These are phyloP conservation scores for Scenedesmus sp. DNA, from an alignment of 163 green algal species.

Conservation along the genomic window DNA sequence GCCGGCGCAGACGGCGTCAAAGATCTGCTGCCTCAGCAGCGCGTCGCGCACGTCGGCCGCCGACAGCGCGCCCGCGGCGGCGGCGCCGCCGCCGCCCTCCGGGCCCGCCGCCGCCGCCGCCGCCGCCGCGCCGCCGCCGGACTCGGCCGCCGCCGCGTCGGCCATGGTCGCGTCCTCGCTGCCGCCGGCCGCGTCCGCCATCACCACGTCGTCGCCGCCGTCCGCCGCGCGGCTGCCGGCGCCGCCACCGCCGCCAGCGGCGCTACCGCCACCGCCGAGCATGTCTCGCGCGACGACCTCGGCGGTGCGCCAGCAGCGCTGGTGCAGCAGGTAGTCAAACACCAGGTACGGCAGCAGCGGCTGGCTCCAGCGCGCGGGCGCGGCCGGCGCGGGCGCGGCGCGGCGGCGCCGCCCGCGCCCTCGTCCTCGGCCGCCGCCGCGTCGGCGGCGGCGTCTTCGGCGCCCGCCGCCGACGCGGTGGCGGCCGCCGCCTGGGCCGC, in stretches of 20 bases:
- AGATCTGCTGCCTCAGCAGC: slow-evolving; percentile 49
- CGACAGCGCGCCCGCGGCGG: not conserved
- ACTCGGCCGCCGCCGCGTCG: too few relatives aligned
- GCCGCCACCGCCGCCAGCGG: not conserved
- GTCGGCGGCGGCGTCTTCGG: too few relatives aligned
- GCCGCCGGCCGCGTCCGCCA: too few relatives aligned
- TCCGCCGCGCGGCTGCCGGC: not conserved
- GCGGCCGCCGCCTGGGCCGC: too few relatives aligned
- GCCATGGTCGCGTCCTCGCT: too few relatives aligned
- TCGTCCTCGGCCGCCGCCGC: too few relatives aligned
- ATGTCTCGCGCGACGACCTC: slow-evolving; percentile 65
- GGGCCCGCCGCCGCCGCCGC: not conserved
- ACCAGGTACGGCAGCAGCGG: slow-evolving; percentile 61
- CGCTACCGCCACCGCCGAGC: slow-evolving; percentile 44
- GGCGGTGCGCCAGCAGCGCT: slow-evolving; percentile 74
- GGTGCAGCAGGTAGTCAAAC: slow-evolving; percentile 81
- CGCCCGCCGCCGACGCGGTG: too few relatives aligned
- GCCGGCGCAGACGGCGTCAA: slow-evolving; percentile 57
- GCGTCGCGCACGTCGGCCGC: slow-evolving; percentile 48
- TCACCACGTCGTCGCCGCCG: not conserved
- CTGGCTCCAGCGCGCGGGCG: not conserved
- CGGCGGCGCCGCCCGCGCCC: too few relatives aligned
- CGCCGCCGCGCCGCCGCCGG: not conserved
- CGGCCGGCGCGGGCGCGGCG: not conserved
- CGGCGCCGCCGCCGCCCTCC: not conserved